Evolutionary conservation across 192 early-diverging fungal species (phyloP), one percentile per base, ranked within the genome.

Genomic region (Linnemannia exigua): DNA sequence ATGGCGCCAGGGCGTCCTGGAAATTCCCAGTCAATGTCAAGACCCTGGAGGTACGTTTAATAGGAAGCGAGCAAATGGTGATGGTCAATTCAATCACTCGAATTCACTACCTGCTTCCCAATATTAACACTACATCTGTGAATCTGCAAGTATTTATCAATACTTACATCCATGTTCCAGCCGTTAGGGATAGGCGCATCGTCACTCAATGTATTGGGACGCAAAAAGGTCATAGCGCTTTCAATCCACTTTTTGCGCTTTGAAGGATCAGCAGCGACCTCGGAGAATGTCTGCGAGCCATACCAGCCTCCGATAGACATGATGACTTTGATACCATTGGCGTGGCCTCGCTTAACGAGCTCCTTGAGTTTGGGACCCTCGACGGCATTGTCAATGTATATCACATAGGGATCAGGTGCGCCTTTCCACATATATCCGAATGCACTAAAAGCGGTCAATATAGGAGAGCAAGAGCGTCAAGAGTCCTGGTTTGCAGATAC

Each of bases 1-100:
- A 88, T 35, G 38, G 92, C 58, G 89, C 91, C 68, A 33, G 36
- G 33, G 19, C 38, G 33, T 41, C 68, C 68, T 41, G 68, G 68
- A 22, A n/a, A 70, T 81, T 93, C 92, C 70, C 81, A 93, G 80
- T 93, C 92, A 61, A 93, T 70, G 61, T 93, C 92, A 72, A 70
- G 68, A n/a, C 68, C 68, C 68, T 70, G 22, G 9, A 41, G 9
- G n/a, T 33, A 14, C 9, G 41, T 44, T 44, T 3, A n/a, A n/a
- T 3, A 25, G 33, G 37, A 14, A 22, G 7, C 3, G n/a, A 41
- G 36, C 52, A 33, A 0, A 22, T 11, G 4, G 48, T 33, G 28
- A 9, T 31, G 2, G 8, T 8, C 28, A 12, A n/a, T 25, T 54
- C 5, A 54, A 25, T 9, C 5, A 11, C 5, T 11, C 2, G 52